A percentile compares a stretch with the other conserved stretches of the same genome.
Evolutionary conservation across 2,329 filamentous ascomycete genomes (phyloP).

Genomic region (Fonsecaea multimorphosa): DNA sequence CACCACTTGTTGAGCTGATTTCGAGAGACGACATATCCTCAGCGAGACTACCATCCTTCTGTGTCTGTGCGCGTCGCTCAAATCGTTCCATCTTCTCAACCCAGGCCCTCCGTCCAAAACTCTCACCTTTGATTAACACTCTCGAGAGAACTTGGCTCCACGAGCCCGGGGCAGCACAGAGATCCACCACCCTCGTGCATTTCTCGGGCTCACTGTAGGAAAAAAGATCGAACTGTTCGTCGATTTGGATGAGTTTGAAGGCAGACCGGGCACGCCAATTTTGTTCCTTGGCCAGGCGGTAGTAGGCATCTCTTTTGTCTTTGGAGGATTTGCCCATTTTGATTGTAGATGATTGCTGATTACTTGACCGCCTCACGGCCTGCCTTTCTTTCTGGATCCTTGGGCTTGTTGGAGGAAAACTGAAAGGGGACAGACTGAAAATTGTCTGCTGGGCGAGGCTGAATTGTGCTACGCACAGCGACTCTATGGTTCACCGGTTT

Average conservation of each 20-base stretch:
- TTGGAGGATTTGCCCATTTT: slow-evolving; percentile 96
- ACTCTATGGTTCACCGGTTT: background rate
- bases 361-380: background rate
- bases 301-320: slow-evolving; percentile 98
- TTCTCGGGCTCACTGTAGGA: slow-evolving; percentile 63
- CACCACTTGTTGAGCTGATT: slow-evolving; percentile 40
- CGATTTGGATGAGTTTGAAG: slow-evolving; percentile 95
- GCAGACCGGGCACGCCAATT: slow-evolving; percentile 96
- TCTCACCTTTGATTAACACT: slow-evolving; percentile 90
- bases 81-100: slow-evolving; percentile 75
- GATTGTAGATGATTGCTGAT: background rate
- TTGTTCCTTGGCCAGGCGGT: slow-evolving; percentile 96
- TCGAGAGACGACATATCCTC: slow-evolving; percentile 41
- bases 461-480: background rate
- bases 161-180: slow-evolving; percentile 93
- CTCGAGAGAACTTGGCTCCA: slow-evolving; percentile 97
- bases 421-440: background rate
- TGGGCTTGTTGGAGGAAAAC: background rate
- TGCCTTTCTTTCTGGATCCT: background rate
- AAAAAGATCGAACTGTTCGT: slow-evolving; percentile 96
- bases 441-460: background rate
- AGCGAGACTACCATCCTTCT: background rate
- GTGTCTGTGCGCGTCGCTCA: slow-evolving; percentile 48
- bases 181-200: slow-evolving; percentile 90
- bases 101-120: slow-evolving; percentile 84